Evolutionary conservation across 768 basidiomycete species (phyloP).

Genomic region (Strobilomyces echinocephalus): DNA sequence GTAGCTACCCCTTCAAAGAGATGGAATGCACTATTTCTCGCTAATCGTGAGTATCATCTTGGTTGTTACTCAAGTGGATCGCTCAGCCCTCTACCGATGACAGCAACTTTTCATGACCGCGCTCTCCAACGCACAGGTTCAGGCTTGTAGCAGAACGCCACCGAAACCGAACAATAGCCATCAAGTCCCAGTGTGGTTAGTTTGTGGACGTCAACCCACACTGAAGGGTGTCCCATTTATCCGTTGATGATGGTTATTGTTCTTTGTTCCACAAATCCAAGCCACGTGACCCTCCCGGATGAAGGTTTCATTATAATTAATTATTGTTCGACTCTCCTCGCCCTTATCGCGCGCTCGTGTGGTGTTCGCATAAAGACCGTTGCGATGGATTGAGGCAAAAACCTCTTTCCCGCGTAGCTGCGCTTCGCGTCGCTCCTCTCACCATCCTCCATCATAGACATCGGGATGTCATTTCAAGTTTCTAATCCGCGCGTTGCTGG

Average conservation of each 20-base stretch:
- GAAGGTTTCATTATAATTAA: slow-evolving; percentile 18
- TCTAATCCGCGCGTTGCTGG: slow-evolving; percentile 26
- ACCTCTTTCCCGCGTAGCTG: slow-evolving; percentile 22
- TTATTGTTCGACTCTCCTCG: slow-evolving; percentile 24
- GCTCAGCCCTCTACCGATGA: slow-evolving; percentile 2
- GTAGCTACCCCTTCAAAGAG: background rate
- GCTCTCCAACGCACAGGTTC: background rate
- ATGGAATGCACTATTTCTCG: background rate
- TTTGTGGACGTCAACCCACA: background rate
- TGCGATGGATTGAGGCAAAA: background rate
- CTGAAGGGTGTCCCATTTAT: slow-evolving; percentile 3
- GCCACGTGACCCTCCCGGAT: slow-evolving; percentile 22
- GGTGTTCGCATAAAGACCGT: slow-evolving; percentile 18
- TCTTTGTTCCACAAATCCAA: background rate
- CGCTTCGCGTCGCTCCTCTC: slow-evolving; percentile 22
- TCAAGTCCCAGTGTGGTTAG: slow-evolving; percentile 2
- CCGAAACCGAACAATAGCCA: slow-evolving; percentile 12
- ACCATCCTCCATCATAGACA: slow-evolving; percentile 5
- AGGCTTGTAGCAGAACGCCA: background rate
- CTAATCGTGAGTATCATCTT: slow-evolving; percentile 7
- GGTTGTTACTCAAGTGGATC: background rate
- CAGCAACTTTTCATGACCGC: background rate
- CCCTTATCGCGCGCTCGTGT: slow-evolving; percentile 4
- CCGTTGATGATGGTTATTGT: slow-evolving; percentile 24
- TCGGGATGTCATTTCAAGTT: slow-evolving; percentile 19